Base-by-base conservation (phyloP, 129 eudicot species). In the Lactuca saligna region DNA sequence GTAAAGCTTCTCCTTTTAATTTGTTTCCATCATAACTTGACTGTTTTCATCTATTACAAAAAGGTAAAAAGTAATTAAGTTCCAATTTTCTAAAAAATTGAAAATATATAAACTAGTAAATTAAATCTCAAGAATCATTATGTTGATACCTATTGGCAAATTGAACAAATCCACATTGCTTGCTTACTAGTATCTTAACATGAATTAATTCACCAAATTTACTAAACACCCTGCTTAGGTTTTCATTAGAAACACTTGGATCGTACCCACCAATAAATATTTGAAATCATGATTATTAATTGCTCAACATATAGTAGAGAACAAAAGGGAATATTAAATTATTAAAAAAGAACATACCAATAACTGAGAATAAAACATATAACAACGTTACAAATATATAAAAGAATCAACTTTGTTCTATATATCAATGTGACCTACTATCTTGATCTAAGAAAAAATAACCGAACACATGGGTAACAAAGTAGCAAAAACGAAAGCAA, bases 241-340 rank as follows among this genome's bases (percentile, higher is more conserved):
- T 86, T 11, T 93, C 97, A 38, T 93, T 97, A 10, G 95, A 77
- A 13, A 93, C 97, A 60, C 71, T 89, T 35, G 96, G 86, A 63
- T 93, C 99, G 73, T 89, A 66, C 71, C 95, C 99, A 75, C 99
- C 99, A 71, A 93, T 97, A 80, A 93, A 93, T 67, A 93, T 87
- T 97, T 93, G 85, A 70, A 71, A 31, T 60, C 44, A 54, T 20
- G 71, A 35, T 65, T 34, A 62, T 41, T 10, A 31, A 68, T 61
- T 54, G 72, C 75, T 41, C 64, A 33, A 53, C 20, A 20, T 20
- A 20, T 20, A 20, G n/a, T 20, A 20, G 20, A 20, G 20, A 20
- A 20, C 20, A 20, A 1, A 20, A 20, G 20, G 20, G 20, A 0
- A 20, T 20, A 61, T 15, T 20, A 34, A 3, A 5, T 34, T 34